Evolutionary conservation across 2,329 filamentous ascomycete species (phyloP).

Genomic region (Penicillium sp.): DNA sequence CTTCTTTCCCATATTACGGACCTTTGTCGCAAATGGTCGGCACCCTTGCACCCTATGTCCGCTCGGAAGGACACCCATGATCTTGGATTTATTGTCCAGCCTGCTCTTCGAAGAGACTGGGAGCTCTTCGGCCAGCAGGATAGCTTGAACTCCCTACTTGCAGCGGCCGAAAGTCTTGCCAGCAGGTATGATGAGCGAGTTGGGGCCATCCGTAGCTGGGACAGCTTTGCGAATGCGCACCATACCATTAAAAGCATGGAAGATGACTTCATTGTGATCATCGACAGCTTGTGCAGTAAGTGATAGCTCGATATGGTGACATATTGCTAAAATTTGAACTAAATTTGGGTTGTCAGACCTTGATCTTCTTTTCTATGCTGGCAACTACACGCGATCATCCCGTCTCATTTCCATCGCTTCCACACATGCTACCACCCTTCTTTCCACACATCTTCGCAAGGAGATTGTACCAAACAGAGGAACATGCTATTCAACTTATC

Average conservation of each 20-base stretch:
- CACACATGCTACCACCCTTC: constrained; percentile 18
- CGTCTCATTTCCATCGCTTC: constrained; percentile 32
- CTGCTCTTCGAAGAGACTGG: constrained; percentile 49
- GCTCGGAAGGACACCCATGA: constrained; percentile 55
- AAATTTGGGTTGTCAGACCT: constrained; percentile 21
- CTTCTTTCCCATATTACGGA: background rate
- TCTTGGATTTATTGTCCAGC: constrained; percentile 55
- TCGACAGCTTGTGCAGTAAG: constrained; percentile 40
- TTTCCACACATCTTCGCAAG: constrained; percentile 13
- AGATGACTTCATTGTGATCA: constrained; percentile 43
- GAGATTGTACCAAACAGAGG: background rate
- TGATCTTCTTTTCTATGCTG: constrained; percentile 43
- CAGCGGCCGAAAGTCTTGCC: constrained; percentile 49
- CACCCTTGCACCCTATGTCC: constrained; percentile 40
- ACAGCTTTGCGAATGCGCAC: constrained; percentile 37
- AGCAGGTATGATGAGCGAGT: constrained; percentile 46
- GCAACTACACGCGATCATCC: constrained; percentile 10
- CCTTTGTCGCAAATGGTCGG: constrained; percentile 29
- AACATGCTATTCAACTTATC: constrained; percentile 20
- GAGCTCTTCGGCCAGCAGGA: constrained; percentile 46
- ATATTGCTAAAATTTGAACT: background rate
- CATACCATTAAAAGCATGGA: constrained; percentile 25
- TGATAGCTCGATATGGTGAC: background rate
- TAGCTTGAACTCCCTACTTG: constrained; percentile 46
- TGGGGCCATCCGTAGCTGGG: constrained; percentile 54